Percentiles rank a stretch among this genome's conserved stretches.
Evolutionary conservation across 441 rosid species (phyloP).

Genomic region (Eruca vesicaria): DNA sequence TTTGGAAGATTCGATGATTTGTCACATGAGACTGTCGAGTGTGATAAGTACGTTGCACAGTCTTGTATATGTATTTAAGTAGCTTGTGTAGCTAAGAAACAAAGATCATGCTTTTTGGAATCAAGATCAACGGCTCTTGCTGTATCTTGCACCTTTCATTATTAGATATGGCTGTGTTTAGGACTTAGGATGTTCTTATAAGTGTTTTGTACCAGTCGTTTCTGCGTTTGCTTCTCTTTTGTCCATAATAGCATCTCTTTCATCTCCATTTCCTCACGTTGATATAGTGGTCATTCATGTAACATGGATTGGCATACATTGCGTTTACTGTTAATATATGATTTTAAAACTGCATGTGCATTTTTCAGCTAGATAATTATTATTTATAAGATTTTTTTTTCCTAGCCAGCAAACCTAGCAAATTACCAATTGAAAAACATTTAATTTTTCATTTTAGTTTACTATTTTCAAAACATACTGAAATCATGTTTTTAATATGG

Average conservation of each 20-base stretch:
- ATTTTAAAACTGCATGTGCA: neutral
- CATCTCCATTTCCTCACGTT: neutral
- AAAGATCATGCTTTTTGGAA: neutral
- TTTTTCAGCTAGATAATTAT: neutral
- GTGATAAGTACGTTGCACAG: conserved; percentile 2
- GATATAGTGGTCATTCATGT: neutral
- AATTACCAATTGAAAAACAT: neutral
- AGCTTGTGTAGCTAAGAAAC: conserved; percentile 19
- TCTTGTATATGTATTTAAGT: conserved; percentile 1
- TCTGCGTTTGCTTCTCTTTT: neutral
- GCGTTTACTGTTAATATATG: neutral
- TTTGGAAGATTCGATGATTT: conserved; percentile 21
- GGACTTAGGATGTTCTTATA: neutral
- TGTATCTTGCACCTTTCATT: neutral
- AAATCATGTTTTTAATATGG: neutral
- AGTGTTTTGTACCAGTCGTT: neutral
- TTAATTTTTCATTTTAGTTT: neutral
- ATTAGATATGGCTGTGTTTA: conserved; percentile 8
- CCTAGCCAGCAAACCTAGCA: neutral
- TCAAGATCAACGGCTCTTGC: conserved; percentile 4
- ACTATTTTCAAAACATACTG: neutral
- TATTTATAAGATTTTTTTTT: neutral
- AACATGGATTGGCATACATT: neutral
- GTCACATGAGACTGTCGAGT: conserved; percentile 27
- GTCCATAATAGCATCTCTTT: neutral